These are phyloP conservation scores for Phytopythium boreale DNA, from an alignment of 352 stramenopile genomes.

Conservation along the genomic window DNA sequence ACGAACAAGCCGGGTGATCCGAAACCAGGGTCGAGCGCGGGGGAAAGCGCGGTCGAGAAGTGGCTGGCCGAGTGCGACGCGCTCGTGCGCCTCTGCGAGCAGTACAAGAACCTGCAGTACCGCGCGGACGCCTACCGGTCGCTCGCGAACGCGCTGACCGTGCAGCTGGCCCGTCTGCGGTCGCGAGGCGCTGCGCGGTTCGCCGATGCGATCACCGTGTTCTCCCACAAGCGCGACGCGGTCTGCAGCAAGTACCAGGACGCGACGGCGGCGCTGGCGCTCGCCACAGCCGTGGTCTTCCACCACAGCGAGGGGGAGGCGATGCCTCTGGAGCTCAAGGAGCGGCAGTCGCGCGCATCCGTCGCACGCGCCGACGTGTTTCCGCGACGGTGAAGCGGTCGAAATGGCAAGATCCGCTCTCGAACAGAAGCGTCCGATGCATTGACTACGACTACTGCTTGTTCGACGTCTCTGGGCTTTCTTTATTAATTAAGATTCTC, in stretches of 20 bases:
- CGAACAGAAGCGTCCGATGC: not conserved
- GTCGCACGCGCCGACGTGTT: conserved; percentile 27
- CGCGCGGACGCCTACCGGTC: conserved; percentile 44
- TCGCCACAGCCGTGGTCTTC: conserved; percentile 17
- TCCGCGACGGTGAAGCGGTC: conserved; percentile 9
- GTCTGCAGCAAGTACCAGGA: conserved; percentile 38
- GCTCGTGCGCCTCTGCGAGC: conserved; percentile 42
- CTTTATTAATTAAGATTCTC: not conserved
- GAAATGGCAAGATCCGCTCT: not conserved
- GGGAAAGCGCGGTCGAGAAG: conserved; percentile 22
- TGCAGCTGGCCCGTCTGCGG: conserved; percentile 34
- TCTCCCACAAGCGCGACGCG: conserved; percentile 41
- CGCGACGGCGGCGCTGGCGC: conserved; percentile 19
- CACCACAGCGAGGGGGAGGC: conserved; percentile 12
- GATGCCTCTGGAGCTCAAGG: conserved; percentile 15
- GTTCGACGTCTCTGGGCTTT: too few relatives aligned
- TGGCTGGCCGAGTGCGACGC: conserved; percentile 47
- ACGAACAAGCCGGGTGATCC: conserved; percentile 10
- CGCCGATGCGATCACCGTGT: conserved; percentile 39
- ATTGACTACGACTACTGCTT: not conserved
- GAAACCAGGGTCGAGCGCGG: conserved; percentile 11
- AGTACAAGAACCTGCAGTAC: conserved; percentile 30
- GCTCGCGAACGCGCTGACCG: conserved; percentile 54
- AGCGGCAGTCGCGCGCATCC: conserved; percentile 16
- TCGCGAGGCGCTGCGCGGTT: conserved; percentile 32